A percentile compares a stretch with the other conserved stretches of the same genome.
Evolutionary conservation across 2,329 filamentous ascomycete genomes (phyloP).

Genomic region (Huntiella moniliformis): DNA sequence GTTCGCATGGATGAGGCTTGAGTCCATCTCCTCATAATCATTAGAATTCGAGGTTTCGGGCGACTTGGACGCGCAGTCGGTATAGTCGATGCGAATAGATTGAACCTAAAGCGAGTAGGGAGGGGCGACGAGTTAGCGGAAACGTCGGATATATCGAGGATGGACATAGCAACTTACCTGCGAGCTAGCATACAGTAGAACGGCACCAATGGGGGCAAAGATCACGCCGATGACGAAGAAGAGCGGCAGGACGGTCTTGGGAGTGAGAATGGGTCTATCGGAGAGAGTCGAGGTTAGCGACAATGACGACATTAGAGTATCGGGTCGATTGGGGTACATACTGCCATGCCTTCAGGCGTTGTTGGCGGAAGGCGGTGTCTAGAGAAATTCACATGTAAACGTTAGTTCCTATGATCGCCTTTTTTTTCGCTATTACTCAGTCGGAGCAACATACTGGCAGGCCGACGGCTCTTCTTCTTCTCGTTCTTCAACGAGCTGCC

Average conservation of each 20-base stretch:
- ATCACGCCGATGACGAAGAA: slow-evolving; percentile 85
- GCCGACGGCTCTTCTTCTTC: slow-evolving; percentile 80
- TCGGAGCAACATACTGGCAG: slow-evolving; percentile 45
- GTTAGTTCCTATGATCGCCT: not conserved
- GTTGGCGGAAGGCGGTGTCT: slow-evolving; percentile 95
- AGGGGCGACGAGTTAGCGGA: not conserved
- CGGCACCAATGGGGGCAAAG: slow-evolving; percentile 79
- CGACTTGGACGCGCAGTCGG: slow-evolving; percentile 46
- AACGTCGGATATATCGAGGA: not conserved
- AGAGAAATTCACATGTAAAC: slow-evolving; percentile 10
- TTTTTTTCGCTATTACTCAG: not conserved
- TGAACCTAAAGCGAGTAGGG: slow-evolving; percentile 44
- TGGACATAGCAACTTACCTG: slow-evolving; percentile 32
- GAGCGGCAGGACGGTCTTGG: slow-evolving; percentile 77
- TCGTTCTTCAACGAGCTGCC: slow-evolving; percentile 34
- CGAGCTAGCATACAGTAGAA: slow-evolving; percentile 70
- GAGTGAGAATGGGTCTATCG: slow-evolving; percentile 72
- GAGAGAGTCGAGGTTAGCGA: slow-evolving; percentile 1
- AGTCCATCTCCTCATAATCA: slow-evolving; percentile 32
- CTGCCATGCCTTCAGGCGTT: slow-evolving; percentile 97
- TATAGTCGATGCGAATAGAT: slow-evolving; percentile 84
- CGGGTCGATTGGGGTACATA: slow-evolving; percentile 26
- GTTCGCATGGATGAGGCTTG: slow-evolving; percentile 39
- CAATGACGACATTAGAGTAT: slow-evolving; percentile 32
- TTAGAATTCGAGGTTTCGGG: slow-evolving; percentile 20